These are phyloP conservation scores for Clonostachys rosea DNA, from an alignment of 2,329 filamentous ascomycete genomes.

Conservation along the genomic window DNA sequence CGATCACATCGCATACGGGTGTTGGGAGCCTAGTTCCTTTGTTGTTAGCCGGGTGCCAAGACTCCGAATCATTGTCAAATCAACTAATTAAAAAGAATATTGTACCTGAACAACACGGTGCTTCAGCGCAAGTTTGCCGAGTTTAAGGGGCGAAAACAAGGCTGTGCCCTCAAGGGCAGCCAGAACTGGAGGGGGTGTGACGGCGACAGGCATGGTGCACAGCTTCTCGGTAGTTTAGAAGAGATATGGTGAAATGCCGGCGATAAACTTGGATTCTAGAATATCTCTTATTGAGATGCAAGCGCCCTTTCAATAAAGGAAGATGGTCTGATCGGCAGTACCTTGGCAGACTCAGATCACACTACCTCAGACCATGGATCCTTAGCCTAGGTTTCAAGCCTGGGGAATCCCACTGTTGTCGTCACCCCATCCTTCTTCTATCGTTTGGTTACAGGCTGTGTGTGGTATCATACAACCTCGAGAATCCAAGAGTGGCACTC, in stretches of 20 bases:
- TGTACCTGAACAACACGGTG: slow-evolving; percentile 28
- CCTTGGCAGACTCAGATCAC: no score
- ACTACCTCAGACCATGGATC: no score
- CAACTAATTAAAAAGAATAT: neutral
- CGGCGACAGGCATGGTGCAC: slow-evolving; percentile 1
- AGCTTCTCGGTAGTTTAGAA: neutral
- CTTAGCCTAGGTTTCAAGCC: no score
- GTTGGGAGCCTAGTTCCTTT: slow-evolving; percentile 7
- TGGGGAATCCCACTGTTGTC: no score
- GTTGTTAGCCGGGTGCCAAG: neutral
- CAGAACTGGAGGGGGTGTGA: slow-evolving; percentile 1
- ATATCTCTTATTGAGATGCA: no score
- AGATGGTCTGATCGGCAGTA: no score
- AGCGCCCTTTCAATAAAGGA: no score
- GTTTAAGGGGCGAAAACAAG: slow-evolving; percentile 24
- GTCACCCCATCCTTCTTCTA: no score
- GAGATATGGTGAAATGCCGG: neutral
- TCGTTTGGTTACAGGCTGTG: no score
- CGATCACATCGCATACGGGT: slow-evolving; percentile 15
- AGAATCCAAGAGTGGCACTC: no score
- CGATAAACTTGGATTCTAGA: no score
- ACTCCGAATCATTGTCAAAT: neutral
- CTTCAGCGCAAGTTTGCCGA: slow-evolving; percentile 22
- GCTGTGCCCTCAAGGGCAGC: slow-evolving; percentile 15
- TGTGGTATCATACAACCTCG: no score